Evolutionary conservation across 306 rosid species (phyloP).

Genomic region (Quillaja saponaria): DNA sequence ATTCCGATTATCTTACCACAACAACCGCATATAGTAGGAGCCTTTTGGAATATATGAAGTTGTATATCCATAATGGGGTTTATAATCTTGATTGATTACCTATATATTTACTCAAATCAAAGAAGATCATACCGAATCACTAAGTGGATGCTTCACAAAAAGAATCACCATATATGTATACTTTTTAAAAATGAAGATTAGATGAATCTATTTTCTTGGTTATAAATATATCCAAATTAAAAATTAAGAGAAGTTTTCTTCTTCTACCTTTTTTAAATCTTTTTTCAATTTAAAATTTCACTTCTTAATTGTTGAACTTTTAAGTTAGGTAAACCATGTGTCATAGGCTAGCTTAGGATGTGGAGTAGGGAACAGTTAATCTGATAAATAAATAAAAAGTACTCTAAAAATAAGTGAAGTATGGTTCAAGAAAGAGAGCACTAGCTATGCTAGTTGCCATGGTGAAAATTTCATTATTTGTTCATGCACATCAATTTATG

Average conservation of each 20-base stretch:
- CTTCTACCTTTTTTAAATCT: neutral
- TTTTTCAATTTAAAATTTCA: neutral
- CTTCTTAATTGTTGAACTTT: constrained; percentile 1
- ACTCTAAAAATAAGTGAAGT: neutral
- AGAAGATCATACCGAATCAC: constrained; percentile 42
- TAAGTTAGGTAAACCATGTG: neutral
- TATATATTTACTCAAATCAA: constrained; percentile 31
- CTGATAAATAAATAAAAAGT: constrained; percentile 23
- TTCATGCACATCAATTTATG: constrained; percentile 8
- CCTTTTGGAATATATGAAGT: constrained; percentile 6
- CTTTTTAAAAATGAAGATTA: constrained; percentile 32
- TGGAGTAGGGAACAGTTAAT: constrained; percentile 7
- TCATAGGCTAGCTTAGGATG: neutral
- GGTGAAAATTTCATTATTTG: constrained; percentile 3
- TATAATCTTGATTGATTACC: constrained; percentile 6
- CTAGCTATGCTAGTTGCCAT: neutral
- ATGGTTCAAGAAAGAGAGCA: constrained; percentile 22
- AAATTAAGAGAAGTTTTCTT: constrained; percentile 10
- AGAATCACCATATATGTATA: constrained; percentile 30
- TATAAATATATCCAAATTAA: constrained; percentile 33
- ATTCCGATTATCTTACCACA: too few species aligned
- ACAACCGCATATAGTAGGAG: too few species aligned
- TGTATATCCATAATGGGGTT: constrained; percentile 11
- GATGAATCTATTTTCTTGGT: constrained; percentile 24
- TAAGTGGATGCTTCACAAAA: constrained; percentile 36